Evolutionary conservation across 768 basidiomycete genomes (phyloP).

Genomic region (Leucosporidium yakuticum): DNA sequence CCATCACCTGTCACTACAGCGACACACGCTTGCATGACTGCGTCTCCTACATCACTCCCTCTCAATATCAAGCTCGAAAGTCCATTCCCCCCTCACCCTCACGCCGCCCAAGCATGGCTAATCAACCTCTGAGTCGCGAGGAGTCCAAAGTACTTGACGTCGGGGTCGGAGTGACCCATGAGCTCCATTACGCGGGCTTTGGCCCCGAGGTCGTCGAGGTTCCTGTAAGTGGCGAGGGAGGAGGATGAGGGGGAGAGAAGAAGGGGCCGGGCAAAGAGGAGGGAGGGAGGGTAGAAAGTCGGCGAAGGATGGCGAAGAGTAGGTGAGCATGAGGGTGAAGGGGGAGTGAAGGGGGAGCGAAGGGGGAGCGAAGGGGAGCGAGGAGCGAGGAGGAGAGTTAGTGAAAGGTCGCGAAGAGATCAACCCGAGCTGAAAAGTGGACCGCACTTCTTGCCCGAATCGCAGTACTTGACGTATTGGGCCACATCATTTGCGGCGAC

Average conservation of each 20-base stretch:
- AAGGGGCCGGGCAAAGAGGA: neutral
- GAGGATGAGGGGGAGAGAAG: neutral
- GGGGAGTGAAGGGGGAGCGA: neutral
- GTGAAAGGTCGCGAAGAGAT: neutral
- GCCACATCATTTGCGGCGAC: constrained; percentile 91
- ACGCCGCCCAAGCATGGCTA: too few species aligned
- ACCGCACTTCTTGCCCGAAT: constrained; percentile 78
- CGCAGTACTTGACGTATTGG: constrained; percentile 85
- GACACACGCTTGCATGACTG: too few species aligned
- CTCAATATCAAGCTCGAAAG: too few species aligned
- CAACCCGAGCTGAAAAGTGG: neutral
- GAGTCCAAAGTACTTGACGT: constrained; percentile 87
- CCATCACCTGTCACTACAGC: too few species aligned
- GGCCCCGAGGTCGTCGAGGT: constrained; percentile 70
- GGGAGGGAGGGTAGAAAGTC: neutral
- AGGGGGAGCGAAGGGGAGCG: neutral
- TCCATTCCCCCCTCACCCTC: too few species aligned
- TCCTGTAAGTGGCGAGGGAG: neutral
- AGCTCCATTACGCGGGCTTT: constrained; percentile 59
- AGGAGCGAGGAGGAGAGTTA: neutral
- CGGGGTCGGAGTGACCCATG: constrained; percentile 78
- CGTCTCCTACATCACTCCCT: too few species aligned
- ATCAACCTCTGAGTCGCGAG: constrained; percentile 68
- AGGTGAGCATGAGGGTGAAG: neutral
- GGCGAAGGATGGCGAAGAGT: neutral